A percentile compares a stretch with the other conserved stretches of the same genome.
phyloP scores from a whole-genome alignment of 2,329 filamentous ascomycete species.

The Ophiostoma sp. region DNA sequence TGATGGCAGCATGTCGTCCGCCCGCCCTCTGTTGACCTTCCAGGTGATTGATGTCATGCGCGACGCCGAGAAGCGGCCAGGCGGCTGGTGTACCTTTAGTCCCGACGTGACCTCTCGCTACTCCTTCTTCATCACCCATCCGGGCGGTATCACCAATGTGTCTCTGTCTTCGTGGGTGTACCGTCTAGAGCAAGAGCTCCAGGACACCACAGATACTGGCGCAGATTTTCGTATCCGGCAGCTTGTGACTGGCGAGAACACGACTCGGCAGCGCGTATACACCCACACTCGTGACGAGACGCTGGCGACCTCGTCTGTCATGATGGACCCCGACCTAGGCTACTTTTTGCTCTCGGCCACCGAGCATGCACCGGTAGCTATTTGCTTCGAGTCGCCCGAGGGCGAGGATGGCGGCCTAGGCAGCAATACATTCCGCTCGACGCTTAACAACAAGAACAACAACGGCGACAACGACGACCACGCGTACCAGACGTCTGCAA shows the following conservation, averaged over 20 bases:
- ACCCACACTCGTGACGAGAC: conserved; percentile 47
- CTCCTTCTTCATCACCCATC: conserved; percentile 58
- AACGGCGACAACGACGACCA: conserved; percentile 5
- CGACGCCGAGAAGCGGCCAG: conserved; percentile 49
- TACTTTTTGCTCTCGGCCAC: conserved; percentile 59
- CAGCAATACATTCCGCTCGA: conserved; percentile 31
- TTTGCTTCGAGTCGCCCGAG: conserved; percentile 57
- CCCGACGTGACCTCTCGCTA: conserved; percentile 57
- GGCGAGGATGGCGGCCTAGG: conserved; percentile 42
- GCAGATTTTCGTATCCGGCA: conserved; percentile 58
- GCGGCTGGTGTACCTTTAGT: conserved; percentile 60
- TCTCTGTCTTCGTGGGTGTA: conserved; percentile 60
- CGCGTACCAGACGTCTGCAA: conserved; percentile 29
- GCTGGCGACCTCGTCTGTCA: conserved; percentile 49
- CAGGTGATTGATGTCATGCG: conserved; percentile 58
- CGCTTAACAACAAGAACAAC: conserved; percentile 18
- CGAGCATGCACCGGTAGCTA: conserved; percentile 51
- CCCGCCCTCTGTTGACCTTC: conserved; percentile 53
- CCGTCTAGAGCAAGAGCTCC: conserved; percentile 56
- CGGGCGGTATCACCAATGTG: conserved; percentile 55
- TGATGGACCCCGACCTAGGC: conserved; percentile 58
- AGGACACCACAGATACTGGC: conserved; percentile 51
- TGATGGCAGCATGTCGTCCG: conserved; percentile 34
- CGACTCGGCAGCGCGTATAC: conserved; percentile 52
- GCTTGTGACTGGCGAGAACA: conserved; percentile 54